Base-by-base conservation (phyloP, 2,329 filamentous ascomycete genomes). In the Aspergillus sp. region DNA sequence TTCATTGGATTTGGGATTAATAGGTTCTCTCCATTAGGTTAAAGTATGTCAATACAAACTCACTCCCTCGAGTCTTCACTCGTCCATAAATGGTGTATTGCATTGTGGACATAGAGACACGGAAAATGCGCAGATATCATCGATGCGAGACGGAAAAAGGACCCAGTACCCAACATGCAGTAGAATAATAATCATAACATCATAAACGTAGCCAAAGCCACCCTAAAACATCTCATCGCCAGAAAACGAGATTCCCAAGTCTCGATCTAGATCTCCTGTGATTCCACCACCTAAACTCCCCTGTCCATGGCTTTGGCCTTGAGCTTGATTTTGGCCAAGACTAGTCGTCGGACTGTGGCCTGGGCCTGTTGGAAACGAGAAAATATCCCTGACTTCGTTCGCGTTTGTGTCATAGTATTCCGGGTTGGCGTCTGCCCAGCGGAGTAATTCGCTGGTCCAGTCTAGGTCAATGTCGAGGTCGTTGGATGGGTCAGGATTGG, bases 251-350 rank as follows among this genome's bases (percentile, higher is more conserved):
- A 75, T 67, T 1, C 73, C 73, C 31, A 75, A 58, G 63, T 75
- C 73, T n/a, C 61, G 61, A 64, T 75, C 73, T 47, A 75, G 55
- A 64, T 75, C 73, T 3, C 73, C 73, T 0, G 73, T 75, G 3
- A 75, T 74, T 48, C 64, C 62, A 5, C 54, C 51, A 40, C 59
- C 62, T 7, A 25, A 41, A 52, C 62, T 52, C 14, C 56, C 46
- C 48, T 64, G 54, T 15, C 58, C 52, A 19, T 27, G 21, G 3
- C 55, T 27, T 23, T 49, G 41, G 4, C 44, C 23, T 11, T 46
- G 44, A 15, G 2, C 44, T 2, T 15, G 35, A 33, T 17, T 11
- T 4, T 27, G 23, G 7, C 45, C 3, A 11, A 35, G 27, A 2
- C 15, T 41, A 15, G 35, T 6, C 12, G 55, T 52, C 25, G 63